phyloP scores from a whole-genome alignment of 352 stramenopile species.

The Globisporangium acanthophoron region DNA sequence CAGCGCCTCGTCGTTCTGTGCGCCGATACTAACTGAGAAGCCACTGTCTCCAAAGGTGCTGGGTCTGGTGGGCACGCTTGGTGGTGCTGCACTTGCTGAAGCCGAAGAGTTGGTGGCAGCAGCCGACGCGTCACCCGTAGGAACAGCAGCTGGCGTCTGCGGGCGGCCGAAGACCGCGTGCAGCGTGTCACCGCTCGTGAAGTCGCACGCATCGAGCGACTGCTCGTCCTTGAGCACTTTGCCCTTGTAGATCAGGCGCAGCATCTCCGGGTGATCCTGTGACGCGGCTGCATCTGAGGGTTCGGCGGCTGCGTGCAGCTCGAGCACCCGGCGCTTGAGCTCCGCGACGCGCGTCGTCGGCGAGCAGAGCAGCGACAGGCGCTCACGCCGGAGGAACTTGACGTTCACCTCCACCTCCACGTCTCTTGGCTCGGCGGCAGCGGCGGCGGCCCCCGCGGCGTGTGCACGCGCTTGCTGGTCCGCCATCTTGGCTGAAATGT shows the following conservation, averaged over 20 bases:
- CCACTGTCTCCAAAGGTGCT: neutral
- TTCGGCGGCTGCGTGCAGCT: constrained; percentile 2
- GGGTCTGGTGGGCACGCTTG: constrained; percentile 3
- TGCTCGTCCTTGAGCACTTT: constrained; percentile 43
- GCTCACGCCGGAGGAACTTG: constrained; percentile 39
- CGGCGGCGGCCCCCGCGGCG: neutral
- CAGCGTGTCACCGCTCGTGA: constrained; percentile 32
- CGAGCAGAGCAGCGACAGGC: constrained; percentile 19
- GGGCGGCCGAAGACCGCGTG: constrained; percentile 29
- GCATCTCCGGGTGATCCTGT: neutral
- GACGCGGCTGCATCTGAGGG: neutral
- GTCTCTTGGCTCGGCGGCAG: neutral
- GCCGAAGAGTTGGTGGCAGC: neutral
- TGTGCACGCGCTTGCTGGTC: neutral
- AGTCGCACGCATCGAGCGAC: constrained; percentile 23
- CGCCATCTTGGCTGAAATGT: neutral
- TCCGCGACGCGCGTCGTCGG: constrained; percentile 15
- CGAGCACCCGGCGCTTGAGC: constrained; percentile 23
- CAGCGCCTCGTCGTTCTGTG: constrained; percentile 5
- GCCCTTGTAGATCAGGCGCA: constrained; percentile 49
- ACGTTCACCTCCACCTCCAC: constrained; percentile 21
- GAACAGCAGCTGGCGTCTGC: neutral
- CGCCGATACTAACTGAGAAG: constrained; percentile 8
- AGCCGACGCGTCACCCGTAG: neutral
- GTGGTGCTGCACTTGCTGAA: neutral